phyloP scores from a whole-genome alignment of 176 grass and related monocot species.

The Cenchrus americanus region DNA sequence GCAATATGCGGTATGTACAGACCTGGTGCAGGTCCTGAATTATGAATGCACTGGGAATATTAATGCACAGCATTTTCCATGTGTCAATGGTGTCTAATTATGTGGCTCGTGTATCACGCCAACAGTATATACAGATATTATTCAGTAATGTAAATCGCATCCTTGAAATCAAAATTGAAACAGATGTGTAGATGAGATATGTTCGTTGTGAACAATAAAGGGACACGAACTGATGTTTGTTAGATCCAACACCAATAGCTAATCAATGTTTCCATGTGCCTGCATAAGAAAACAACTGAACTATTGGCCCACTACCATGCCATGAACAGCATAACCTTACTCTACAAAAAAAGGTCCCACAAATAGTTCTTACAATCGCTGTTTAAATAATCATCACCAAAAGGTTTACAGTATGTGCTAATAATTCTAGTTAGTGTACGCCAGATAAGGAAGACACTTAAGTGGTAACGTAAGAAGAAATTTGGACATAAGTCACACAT shows the following conservation, averaged over 20 bases:
- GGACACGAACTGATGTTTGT: slow-evolving; percentile 19
- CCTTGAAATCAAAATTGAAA: neutral
- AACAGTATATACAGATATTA: slow-evolving; percentile 27
- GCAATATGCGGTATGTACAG: neutral
- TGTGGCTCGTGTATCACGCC: slow-evolving; percentile 5
- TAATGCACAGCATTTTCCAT: neutral
- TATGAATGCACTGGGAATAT: neutral
- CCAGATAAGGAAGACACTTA: slow-evolving; percentile 23
- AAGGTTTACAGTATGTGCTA: slow-evolving; percentile 3
- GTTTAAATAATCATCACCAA: slow-evolving; percentile 28
- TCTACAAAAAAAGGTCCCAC: slow-evolving; percentile 22
- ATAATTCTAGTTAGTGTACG: slow-evolving; percentile 34
- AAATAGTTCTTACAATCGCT: neutral
- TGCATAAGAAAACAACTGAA: slow-evolving; percentile 42
- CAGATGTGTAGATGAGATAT: slow-evolving; percentile 24
- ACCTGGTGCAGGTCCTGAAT: slow-evolving; percentile 5
- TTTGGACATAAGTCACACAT: slow-evolving; percentile 14
- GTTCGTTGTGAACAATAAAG: slow-evolving; percentile 40
- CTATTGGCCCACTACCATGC: slow-evolving; percentile 27
- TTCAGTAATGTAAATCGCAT: slow-evolving; percentile 32
- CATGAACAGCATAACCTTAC: slow-evolving; percentile 23
- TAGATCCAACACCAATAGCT: slow-evolving; percentile 33
- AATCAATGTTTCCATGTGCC: slow-evolving; percentile 60
- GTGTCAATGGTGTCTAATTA: neutral
- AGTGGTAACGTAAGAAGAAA: slow-evolving; percentile 17